phyloP scores from a whole-genome alignment of 148 eudicot genomes.

The Vaccinium macrocarpon region DNA sequence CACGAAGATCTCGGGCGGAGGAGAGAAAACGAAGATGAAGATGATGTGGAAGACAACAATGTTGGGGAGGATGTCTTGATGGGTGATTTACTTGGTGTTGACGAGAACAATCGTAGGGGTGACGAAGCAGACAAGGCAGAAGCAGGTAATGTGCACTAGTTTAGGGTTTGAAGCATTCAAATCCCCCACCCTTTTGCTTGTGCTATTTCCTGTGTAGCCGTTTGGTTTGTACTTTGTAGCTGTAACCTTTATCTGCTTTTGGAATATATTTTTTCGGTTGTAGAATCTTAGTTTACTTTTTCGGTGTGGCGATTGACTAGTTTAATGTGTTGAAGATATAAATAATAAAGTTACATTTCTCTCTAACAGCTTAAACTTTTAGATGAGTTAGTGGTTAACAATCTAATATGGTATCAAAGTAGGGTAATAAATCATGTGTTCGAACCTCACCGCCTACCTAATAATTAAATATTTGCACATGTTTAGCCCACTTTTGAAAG shows the following conservation, averaged over 20 bases:
- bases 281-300: background rate
- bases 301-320: background rate
- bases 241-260: background rate
- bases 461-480: too few relatives aligned
- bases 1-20: too few relatives aligned
- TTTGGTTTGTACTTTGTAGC: conserved; percentile 3
- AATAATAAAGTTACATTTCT: too few relatives aligned
- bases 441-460: too few relatives aligned
- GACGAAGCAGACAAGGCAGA: too few relatives aligned
- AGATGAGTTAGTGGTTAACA: too few relatives aligned
- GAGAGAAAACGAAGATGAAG: too few relatives aligned
- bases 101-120: conserved; percentile 51
- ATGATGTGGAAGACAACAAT: conserved; percentile 95
- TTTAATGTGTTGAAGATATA: too few relatives aligned
- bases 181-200: background rate
- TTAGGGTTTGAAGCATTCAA: conserved; percentile 7
- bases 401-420: too few relatives aligned
- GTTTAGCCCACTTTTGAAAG: too few relatives aligned
- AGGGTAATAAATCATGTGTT: too few relatives aligned
- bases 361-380: too few relatives aligned
- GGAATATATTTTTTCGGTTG: background rate
- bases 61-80: conserved; percentile 85
- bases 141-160: conserved; percentile 37
- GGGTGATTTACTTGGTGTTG: conserved; percentile 88
- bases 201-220: background rate